These are phyloP conservation scores for Dalbergia oliveri DNA, from an alignment of 306 rosid genomes.

Conservation along the genomic window DNA sequence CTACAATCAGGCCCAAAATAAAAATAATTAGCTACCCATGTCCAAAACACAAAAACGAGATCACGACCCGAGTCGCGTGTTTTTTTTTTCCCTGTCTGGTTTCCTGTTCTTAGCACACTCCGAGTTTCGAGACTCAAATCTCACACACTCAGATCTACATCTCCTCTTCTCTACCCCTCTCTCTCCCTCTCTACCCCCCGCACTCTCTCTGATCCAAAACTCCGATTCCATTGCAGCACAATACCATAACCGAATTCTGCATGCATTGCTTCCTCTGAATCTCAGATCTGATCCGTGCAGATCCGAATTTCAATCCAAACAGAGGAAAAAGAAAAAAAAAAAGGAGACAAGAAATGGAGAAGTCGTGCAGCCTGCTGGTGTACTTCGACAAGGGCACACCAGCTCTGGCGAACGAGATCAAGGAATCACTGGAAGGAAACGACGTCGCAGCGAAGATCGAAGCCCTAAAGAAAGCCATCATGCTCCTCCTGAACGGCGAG, in stretches of 20 bases:
- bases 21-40: too few relatives aligned
- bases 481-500: constrained; percentile 93
- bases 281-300: constrained; percentile 34
- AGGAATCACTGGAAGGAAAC: constrained; percentile 86
- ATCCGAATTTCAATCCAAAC: constrained; percentile 13
- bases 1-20: too few relatives aligned
- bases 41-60: neutral
- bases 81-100: neutral
- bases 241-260: neutral
- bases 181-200: neutral
- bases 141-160: constrained; percentile 2
- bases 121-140: neutral
- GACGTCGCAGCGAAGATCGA: constrained; percentile 76
- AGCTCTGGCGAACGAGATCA: constrained; percentile 90
- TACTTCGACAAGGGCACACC: constrained; percentile 96
- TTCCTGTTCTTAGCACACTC: neutral
- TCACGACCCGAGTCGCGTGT: neutral
- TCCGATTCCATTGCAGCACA: neutral
- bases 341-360: constrained; percentile 61
- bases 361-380: constrained; percentile 85
- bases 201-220: neutral
- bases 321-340: neutral
- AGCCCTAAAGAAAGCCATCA: constrained; percentile 85
- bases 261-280: neutral
- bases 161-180: neutral